Percentiles rank a stretch among this genome's conserved stretches.
phyloP scores from a whole-genome alignment of 2,329 filamentous ascomycete genomes.

The Coniochaeta ligniaria region DNA sequence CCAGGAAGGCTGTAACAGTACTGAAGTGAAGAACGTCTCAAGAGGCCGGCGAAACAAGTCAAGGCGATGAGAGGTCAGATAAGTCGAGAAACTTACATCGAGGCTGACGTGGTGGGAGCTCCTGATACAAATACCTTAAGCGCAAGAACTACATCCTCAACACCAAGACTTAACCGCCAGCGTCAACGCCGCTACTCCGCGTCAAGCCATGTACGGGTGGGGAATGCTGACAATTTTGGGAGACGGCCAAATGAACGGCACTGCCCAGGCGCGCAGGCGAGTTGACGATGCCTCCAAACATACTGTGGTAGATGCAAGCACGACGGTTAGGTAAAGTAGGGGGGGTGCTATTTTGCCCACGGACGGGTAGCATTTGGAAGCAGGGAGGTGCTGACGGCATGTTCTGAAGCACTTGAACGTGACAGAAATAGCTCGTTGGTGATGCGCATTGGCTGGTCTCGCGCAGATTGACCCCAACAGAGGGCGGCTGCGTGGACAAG shows the following conservation, averaged over 20 bases:
- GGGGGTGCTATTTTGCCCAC: neutral
- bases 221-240: neutral
- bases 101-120: neutral
- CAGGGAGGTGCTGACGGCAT: neutral
- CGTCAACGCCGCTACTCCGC: neutral
- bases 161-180: neutral
- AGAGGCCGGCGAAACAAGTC: neutral
- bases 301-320: neutral
- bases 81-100: neutral
- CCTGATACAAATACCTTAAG: neutral
- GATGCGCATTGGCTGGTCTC: slow-evolving; percentile 1
- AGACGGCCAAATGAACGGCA: neutral
- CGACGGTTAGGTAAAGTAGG: neutral
- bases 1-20: neutral
- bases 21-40: neutral
- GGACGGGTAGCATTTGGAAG: neutral
- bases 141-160: neutral
- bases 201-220: neutral
- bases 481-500: neutral
- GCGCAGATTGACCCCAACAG: neutral
- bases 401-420: neutral
- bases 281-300: neutral
- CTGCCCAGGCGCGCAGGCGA: neutral
- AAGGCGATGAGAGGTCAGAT: neutral
- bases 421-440: slow-evolving; percentile 2